Percentiles rank a stretch among this genome's conserved stretches.
Conservation (phyloP, 2,329 filamentous ascomycete genomes). For the Verticillium alfalfae region DNA sequence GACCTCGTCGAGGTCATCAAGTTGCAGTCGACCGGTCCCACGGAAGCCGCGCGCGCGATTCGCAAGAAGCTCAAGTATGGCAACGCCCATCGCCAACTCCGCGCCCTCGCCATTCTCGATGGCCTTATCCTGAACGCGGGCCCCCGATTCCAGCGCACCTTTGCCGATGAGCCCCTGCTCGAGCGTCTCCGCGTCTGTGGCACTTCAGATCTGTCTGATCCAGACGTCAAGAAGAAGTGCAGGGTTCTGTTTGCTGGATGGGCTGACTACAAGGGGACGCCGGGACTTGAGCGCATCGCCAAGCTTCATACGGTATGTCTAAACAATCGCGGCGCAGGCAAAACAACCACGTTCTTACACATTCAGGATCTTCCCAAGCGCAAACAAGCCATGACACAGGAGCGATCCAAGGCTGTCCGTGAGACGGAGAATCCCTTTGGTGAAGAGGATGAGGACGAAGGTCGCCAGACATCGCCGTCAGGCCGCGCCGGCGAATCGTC, state of each 20-base stretch:
- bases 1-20: constrained; percentile 93
- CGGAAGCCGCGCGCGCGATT: constrained; percentile 84
- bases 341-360: neutral
- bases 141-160: constrained; percentile 75
- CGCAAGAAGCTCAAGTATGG: constrained; percentile 99
- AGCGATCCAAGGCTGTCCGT: constrained; percentile 74
- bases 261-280: constrained; percentile 77
- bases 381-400: constrained; percentile 69
- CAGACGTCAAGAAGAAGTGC: constrained; percentile 82
- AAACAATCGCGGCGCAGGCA: neutral
- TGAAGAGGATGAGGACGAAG: constrained; percentile 57
- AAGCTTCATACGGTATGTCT: constrained; percentile 60
- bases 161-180: constrained; percentile 85
- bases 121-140: constrained; percentile 94
- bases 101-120: constrained; percentile 83
- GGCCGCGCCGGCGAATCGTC: constrained; percentile 15
- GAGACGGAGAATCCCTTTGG: constrained; percentile 74
- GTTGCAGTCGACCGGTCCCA: constrained; percentile 79
- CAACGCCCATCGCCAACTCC: constrained; percentile 84
- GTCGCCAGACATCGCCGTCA: constrained; percentile 19
- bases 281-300: constrained; percentile 76
- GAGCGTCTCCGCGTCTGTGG: constrained; percentile 86
- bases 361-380: constrained; percentile 55
- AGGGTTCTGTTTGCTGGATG: constrained; percentile 81
- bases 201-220: constrained; percentile 77